A percentile compares a stretch with the other conserved stretches of the same genome.
Evolutionary conservation across 2,329 filamentous ascomycete species (phyloP).

Genomic region (Amauroascus niger): DNA sequence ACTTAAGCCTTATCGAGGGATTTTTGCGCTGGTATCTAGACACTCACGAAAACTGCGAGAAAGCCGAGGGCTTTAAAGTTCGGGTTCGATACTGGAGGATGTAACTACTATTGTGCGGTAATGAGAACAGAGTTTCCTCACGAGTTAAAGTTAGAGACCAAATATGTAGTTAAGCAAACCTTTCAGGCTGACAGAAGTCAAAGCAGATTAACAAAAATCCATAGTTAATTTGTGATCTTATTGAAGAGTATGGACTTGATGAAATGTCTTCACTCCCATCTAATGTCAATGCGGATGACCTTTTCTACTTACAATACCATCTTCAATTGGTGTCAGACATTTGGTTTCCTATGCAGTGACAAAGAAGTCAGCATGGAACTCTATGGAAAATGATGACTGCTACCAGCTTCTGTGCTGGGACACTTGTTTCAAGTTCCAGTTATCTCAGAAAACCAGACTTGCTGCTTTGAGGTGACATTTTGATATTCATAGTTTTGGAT

Average conservation of each 20-base stretch:
- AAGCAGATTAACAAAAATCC: not conserved
- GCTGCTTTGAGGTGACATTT: too few species aligned
- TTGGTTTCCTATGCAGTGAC: not conserved
- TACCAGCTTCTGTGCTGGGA: too few species aligned
- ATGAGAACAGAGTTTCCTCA: not conserved
- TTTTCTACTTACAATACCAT: not conserved
- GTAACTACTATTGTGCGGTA: not conserved
- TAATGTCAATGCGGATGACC: not conserved
- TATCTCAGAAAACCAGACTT: too few species aligned
- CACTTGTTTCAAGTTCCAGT: too few species aligned
- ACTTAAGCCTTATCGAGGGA: not conserved
- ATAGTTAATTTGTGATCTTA: not conserved
- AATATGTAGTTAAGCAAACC: not conserved
- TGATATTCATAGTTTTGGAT: too few species aligned
- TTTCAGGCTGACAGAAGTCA: not conserved
- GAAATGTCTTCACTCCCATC: not conserved
- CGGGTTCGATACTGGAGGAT: not conserved
- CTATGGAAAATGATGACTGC: too few species aligned
- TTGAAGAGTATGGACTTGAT: not conserved
- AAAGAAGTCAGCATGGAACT: conserved; percentile 2
- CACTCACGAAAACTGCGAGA: not conserved
- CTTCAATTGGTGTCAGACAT: not conserved
- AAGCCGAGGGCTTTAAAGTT: not conserved
- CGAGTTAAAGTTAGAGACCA: not conserved
- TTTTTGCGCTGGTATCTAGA: not conserved